phyloP scores from a whole-genome alignment of 352 stramenopile genomes.

The Thalassiosira exigua region DNA sequence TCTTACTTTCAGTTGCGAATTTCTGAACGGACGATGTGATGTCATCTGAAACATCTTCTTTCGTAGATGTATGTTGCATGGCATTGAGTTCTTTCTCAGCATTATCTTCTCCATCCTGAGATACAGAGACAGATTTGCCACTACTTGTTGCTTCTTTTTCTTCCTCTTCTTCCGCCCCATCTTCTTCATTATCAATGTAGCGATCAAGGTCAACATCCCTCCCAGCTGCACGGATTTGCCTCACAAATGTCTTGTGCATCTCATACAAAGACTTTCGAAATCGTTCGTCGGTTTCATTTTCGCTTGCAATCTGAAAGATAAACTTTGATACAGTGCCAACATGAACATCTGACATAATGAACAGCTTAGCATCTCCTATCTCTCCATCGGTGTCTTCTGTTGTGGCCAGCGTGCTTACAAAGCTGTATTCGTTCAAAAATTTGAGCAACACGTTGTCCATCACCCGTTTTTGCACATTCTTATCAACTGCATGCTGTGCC shows the following conservation, averaged over 20 bases:
- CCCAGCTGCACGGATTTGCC: slow-evolving; percentile 72
- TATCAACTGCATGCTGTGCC: slow-evolving; percentile 71
- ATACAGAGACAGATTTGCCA: no score
- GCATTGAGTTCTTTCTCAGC: no score
- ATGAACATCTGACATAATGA: slow-evolving; percentile 79
- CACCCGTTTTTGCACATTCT: slow-evolving; percentile 71
- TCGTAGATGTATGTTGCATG: no score
- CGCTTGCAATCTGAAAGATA: slow-evolving; percentile 82
- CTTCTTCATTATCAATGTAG: slow-evolving; percentile 52
- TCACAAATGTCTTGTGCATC: slow-evolving; percentile 84
- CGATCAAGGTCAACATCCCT: slow-evolving; percentile 70
- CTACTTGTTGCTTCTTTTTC: no score
- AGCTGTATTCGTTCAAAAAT: slow-evolving; percentile 83
- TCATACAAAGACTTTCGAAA: slow-evolving; percentile 82
- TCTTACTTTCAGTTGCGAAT: no score
- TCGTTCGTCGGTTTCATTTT: slow-evolving; percentile 67
- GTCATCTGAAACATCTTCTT: no score
- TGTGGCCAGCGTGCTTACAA: slow-evolving; percentile 64
- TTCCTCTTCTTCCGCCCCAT: slow-evolving; percentile 59
- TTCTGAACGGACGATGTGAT: no score
- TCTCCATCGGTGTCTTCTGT: slow-evolving; percentile 45
- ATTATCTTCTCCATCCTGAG: no score
- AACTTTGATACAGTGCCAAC: slow-evolving; percentile 82
- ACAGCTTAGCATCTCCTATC: slow-evolving; percentile 23
- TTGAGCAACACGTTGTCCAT: slow-evolving; percentile 82